Percentiles rank a stretch among this genome's conserved stretches.
Conservation (phyloP, 306 rosid species). For the Acacia melanoxylon region DNA sequence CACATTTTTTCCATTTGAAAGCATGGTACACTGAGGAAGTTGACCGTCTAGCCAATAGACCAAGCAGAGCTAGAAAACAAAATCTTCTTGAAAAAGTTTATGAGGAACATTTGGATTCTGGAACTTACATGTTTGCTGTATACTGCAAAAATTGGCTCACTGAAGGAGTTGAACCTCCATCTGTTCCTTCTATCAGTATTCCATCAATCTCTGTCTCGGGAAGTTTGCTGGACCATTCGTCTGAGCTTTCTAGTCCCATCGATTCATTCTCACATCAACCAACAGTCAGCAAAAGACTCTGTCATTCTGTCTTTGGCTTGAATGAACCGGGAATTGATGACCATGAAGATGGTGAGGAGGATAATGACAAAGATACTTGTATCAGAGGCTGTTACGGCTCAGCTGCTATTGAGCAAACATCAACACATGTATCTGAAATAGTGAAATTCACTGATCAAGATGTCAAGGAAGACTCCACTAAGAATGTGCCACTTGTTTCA, state of each 20-base stretch:
- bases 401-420: constrained; percentile 40
- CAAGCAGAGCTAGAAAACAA: constrained; percentile 47
- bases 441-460: constrained; percentile 42
- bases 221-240: constrained; percentile 48
- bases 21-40: constrained; percentile 65
- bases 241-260: constrained; percentile 45
- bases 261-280: constrained; percentile 63
- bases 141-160: constrained; percentile 90
- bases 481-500: constrained; percentile 36
- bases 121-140: constrained; percentile 56
- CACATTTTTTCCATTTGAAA: constrained; percentile 66
- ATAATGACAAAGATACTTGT: constrained; percentile 32
- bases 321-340: constrained; percentile 41
- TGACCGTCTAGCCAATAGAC: constrained; percentile 41
- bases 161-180: constrained; percentile 70
- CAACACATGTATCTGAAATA: constrained; percentile 38
- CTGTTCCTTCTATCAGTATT: constrained; percentile 55
- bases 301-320: constrained; percentile 56
- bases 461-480: constrained; percentile 40
- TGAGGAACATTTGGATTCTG: constrained; percentile 66
- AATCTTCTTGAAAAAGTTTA: constrained; percentile 59
- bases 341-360: constrained; percentile 39
- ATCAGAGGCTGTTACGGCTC: constrained; percentile 48
- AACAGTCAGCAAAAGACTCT: constrained; percentile 72
- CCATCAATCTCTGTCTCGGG: constrained; percentile 48